Evolutionary conservation across 345 rosid species (phyloP).

Genomic region (Angophora floribunda): DNA sequence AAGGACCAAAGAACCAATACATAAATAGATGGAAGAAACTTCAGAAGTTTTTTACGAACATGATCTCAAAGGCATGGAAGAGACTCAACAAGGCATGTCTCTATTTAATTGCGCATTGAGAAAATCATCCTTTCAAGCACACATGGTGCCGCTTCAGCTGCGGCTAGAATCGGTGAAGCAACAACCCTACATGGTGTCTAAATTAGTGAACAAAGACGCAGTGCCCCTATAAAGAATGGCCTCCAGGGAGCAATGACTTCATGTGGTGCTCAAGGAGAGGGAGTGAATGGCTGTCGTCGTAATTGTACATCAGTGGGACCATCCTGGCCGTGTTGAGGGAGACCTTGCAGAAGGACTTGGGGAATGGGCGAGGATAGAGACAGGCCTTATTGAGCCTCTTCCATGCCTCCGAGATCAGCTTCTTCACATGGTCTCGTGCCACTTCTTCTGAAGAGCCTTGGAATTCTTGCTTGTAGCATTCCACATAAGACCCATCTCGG

Average conservation of each 20-base stretch:
- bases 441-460: slow-evolving; percentile 9
- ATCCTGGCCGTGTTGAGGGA: slow-evolving; percentile 39
- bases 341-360: slow-evolving; percentile 20
- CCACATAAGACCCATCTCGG: slow-evolving; percentile 48
- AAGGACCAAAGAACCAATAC: too few species aligned
- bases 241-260: slow-evolving; percentile 4
- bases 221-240: neutral
- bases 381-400: slow-evolving; percentile 39
- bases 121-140: neutral
- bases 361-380: slow-evolving; percentile 13
- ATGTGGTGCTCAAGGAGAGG: slow-evolving; percentile 26
- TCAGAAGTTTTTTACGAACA: neutral
- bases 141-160: neutral
- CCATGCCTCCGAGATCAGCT: slow-evolving; percentile 45
- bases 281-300: slow-evolving; percentile 27
- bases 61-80: slow-evolving; percentile 53
- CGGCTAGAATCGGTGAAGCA: neutral
- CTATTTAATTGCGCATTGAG: neutral
- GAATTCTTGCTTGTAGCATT: slow-evolving; percentile 40
- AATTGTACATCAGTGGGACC: slow-evolving; percentile 50
- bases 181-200: neutral
- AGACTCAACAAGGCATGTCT: slow-evolving; percentile 32
- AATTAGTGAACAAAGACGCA: neutral
- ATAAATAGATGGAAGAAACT: too few species aligned
- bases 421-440: slow-evolving; percentile 15